phyloP scores from a whole-genome alignment of 1,284 basidiomycete genomes.

The Wallemia hederae region DNA sequence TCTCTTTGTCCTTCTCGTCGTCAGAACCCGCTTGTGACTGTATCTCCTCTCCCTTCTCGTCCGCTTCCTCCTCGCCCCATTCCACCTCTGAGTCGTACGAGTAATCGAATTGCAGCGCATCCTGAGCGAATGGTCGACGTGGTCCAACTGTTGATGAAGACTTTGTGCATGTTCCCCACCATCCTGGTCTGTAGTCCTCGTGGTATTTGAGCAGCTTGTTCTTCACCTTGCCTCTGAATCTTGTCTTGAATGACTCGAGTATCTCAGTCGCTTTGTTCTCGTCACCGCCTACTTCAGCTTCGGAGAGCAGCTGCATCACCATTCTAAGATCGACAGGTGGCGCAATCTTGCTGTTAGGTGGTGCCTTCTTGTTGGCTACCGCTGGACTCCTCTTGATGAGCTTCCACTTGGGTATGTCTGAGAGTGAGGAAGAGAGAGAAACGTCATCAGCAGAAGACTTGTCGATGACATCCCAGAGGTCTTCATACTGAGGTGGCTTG shows the following conservation, averaged over 20 bases:
- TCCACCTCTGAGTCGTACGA: slow-evolving; percentile 11
- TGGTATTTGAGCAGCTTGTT: slow-evolving; percentile 44
- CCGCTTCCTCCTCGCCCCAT: slow-evolving; percentile 7
- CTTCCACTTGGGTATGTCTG: slow-evolving; percentile 1
- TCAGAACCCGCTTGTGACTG: slow-evolving; percentile 1
- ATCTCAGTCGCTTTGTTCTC: slow-evolving; percentile 28
- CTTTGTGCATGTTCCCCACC: slow-evolving; percentile 61
- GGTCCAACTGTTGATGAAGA: slow-evolving; percentile 36
- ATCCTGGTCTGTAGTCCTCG: slow-evolving; percentile 48
- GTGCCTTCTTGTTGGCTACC: background rate
- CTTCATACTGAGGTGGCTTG: slow-evolving; percentile 3
- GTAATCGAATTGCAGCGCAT: slow-evolving; percentile 41
- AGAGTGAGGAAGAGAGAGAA: slow-evolving; percentile 4
- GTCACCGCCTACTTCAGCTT: slow-evolving; percentile 44
- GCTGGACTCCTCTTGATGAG: background rate
- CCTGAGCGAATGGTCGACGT: slow-evolving; percentile 39
- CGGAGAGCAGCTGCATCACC: slow-evolving; percentile 28
- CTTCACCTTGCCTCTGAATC: slow-evolving; percentile 24
- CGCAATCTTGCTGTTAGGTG: slow-evolving; percentile 3
- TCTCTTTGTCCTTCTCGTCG: slow-evolving; percentile 3
- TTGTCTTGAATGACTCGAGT: slow-evolving; percentile 25
- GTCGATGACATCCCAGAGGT: background rate
- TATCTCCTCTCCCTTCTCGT: slow-evolving; percentile 7
- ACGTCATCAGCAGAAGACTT: background rate
- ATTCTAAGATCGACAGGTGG: slow-evolving; percentile 23